A percentile compares a stretch with the other conserved stretches of the same genome.
Conservation (phyloP, 164 flowering plant species). For the Nelumbo lutea region DNA sequence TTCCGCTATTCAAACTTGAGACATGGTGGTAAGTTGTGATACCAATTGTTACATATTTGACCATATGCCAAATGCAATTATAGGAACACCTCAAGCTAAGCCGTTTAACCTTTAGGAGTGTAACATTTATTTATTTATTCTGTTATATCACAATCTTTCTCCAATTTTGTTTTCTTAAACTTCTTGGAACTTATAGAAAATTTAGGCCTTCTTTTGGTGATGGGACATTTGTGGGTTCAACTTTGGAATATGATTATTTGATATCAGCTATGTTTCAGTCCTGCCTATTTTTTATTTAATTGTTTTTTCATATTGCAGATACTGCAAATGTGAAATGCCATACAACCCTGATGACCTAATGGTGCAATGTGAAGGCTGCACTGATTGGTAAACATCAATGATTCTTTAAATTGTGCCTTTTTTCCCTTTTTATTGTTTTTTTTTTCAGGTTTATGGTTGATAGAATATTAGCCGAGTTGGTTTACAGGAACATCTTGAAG, state of each 20-base stretch:
- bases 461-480: not conserved
- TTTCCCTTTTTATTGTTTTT: not conserved
- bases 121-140: not conserved
- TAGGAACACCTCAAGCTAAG: no score
- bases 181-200: not conserved
- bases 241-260: not conserved
- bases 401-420: not conserved
- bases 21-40: no score
- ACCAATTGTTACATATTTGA: no score
- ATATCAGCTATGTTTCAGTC: not conserved
- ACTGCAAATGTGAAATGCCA: constrained; percentile 84
- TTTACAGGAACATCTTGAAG: not conserved
- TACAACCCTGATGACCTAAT: constrained; percentile 79
- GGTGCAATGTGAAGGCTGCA: constrained; percentile 79
- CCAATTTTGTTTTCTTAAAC: not conserved
- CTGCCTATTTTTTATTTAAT: not conserved
- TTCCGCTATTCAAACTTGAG: no score
- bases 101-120: not conserved
- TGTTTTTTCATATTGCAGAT: constrained; percentile 39
- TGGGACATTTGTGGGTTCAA: no score
- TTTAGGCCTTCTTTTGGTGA: not conserved
- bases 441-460: not conserved
- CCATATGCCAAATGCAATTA: no score
- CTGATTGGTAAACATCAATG: constrained; percentile 51
- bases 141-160: not conserved